phyloP scores from a whole-genome alignment of 2,329 filamentous ascomycete species.

The Macrophomina tecta region DNA sequence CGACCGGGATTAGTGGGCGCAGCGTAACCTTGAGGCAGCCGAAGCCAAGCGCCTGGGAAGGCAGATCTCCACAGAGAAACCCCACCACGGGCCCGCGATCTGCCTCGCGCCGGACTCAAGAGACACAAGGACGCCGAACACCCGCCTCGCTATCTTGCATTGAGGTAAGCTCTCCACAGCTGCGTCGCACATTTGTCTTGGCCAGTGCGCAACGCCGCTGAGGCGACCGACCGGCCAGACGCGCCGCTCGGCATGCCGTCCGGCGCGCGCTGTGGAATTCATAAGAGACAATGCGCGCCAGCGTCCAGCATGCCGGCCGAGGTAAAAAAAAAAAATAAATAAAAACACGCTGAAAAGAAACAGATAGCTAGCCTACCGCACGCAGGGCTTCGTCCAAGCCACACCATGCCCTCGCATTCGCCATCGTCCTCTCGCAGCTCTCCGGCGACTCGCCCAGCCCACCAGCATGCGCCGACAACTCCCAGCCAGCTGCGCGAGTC shows the following conservation, averaged over 20 bases:
- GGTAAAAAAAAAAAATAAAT: conserved; percentile 12
- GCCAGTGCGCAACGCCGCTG: background rate
- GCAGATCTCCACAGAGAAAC: conserved; percentile 6
- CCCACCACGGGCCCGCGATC: conserved; percentile 6
- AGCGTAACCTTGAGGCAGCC: conserved; percentile 17
- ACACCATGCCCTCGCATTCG: conserved; percentile 33
- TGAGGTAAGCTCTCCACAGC: background rate
- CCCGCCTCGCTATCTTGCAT: background rate
- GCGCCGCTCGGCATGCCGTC: conserved; percentile 4
- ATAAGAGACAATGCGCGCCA: background rate
- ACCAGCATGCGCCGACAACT: conserved; percentile 43
- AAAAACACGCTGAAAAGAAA: conserved; percentile 11
- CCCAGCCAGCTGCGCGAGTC: conserved; percentile 51
- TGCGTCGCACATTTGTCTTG: background rate
- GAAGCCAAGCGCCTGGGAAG: conserved; percentile 1
- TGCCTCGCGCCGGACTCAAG: background rate
- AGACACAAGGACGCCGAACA: background rate
- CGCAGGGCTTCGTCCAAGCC: conserved; percentile 33
- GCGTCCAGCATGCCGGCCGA: conserved; percentile 2
- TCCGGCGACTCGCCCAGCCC: conserved; percentile 38
- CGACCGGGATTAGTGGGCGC: background rate
- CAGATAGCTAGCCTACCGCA: conserved; percentile 18
- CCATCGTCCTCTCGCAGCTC: conserved; percentile 36
- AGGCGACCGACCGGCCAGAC: background rate
- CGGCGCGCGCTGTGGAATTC: background rate